phyloP scores from a whole-genome alignment of 2,329 filamentous ascomycete genomes.

The Fusarium chlamydosporum region DNA sequence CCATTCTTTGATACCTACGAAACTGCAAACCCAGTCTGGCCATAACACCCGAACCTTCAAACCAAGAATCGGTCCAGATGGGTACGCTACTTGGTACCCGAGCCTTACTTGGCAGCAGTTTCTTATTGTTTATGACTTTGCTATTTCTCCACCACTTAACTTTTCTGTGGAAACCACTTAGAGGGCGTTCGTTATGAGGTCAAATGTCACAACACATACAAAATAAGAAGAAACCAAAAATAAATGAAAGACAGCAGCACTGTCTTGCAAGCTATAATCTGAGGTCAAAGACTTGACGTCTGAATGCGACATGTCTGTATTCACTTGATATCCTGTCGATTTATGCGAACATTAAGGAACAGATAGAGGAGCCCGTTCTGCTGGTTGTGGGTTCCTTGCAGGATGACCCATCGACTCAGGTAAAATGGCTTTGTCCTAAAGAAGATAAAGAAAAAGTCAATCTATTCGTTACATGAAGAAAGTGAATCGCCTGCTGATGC shows the following conservation, averaged over 20 bases:
- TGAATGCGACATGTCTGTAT: constrained; percentile 16
- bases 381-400: neutral
- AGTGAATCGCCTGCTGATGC: constrained; percentile 32
- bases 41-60: constrained; percentile 12
- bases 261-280: constrained; percentile 39
- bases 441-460: constrained; percentile 21
- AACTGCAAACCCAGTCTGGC: constrained; percentile 3
- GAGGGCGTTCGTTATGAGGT: constrained; percentile 46
- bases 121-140: constrained; percentile 29
- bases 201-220: constrained; percentile 29
- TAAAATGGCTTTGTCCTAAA: constrained; percentile 17
- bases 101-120: constrained; percentile 1
- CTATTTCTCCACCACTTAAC: constrained; percentile 17
- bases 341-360: constrained; percentile 15
- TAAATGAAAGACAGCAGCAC: constrained; percentile 10
- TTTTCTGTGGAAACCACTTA: constrained; percentile 47
- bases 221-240: neutral
- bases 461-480: constrained; percentile 31
- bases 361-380: constrained; percentile 15
- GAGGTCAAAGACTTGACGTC: constrained; percentile 17
- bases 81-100: constrained; percentile 10
- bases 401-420: constrained; percentile 7
- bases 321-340: constrained; percentile 33
- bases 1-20: constrained; percentile 5
- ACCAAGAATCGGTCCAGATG: constrained; percentile 21